Evolutionary conservation across 2,329 filamentous ascomycete species (phyloP), one percentile per base, ranked within the genome.

Genomic region (Neocucurbitaria cava): DNA sequence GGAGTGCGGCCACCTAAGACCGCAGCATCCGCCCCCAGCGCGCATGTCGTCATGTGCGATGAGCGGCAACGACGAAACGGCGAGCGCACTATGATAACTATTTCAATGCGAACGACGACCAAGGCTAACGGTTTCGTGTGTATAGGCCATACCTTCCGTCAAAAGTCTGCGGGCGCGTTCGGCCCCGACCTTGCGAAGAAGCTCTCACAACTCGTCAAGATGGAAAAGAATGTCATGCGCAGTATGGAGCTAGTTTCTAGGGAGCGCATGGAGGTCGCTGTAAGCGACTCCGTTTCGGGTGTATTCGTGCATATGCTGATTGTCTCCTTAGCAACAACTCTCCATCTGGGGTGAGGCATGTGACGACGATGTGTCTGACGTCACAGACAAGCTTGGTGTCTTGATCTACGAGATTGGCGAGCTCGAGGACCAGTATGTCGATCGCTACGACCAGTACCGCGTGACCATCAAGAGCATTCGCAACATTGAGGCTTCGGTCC

Each of bases 201-300:
- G 85, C 88, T 99, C 59, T 92, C 93, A 36, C 91, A 96, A 81
- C 86, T 99, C 48, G 95, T 99, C 61, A 99, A 99, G 87, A 99
- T 99, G 95, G 95, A 99, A 82, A 99, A 99, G 88, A 98, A 99
- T 76, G 91, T 97, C 52, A 99, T 99, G 95, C 92, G 95, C 78
- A 97, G 92, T 76, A 88, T 98, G 84, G 95, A 99, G 77, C 85
- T 92, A 45, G 95, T 98, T 49, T 92, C 92, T 41, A 89, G 92
- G 72, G 95, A 99, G 83, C 89, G 95, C 69, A 98, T 98, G 92
- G 95, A 98, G 72, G 94, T 97, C 65, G 95, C 95, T 73, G 92
- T 96, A 90, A 73, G 91, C 85, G 60, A 54, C 45, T 21, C 20
- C 46, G 31, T n/a, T 13, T 48, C 43, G 11, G 49, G 46, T 39